Evolutionary conservation across 495 filamentous ascomycete species (phyloP), one percentile per base, ranked within the genome.

Genomic region (Penicillium bialowiezense): DNA sequence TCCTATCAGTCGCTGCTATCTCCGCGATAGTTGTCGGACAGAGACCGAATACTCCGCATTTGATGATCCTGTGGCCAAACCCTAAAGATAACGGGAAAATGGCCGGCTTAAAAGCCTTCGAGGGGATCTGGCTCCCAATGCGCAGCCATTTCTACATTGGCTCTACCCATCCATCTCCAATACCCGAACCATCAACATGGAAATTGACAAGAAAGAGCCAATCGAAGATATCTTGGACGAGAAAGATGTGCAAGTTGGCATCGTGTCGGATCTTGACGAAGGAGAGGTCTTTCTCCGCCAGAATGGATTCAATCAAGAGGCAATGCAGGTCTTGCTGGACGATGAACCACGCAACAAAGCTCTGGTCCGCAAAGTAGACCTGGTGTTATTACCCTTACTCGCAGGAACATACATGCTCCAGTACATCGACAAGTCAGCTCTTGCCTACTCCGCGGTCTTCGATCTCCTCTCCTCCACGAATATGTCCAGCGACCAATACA

Each of bases 361-460:
- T 2, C 13, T 70, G 19, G 58, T 70, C 6, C 64, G 64, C 36
- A 67, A 60, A 44, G 65, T 73, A 24, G 70, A 84, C 50, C 61
- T 73, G 6, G 63, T 68, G 3, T 65, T 83, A 23, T 55, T 81
- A 29, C 72, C 75, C 7, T 60, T 83, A 7, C 67, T 83, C 14
- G 74, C 72, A 14, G 63, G 72, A 1, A 80, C 78, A 15, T 78
- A 79, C 50, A 68, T 60, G 10, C 58, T 70, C 12, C 67, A 70
- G 41, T 70, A 70, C 34, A 70, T 70, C 46, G 67, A 70, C 51
- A 70, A 70, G 51, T 59, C 62, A 33, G 65, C 68, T 6, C 52
- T 69, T 10, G 58, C 63, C 14, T 71, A 69, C 48, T 65, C 60
- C 1, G 68, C 65, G 7, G 65, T 69, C 5, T 69, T 71, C 13